Evolutionary conservation across 306 rosid species (phyloP), one percentile per base, ranked within the genome.

Genomic region (Pyrus bretschneideri): DNA sequence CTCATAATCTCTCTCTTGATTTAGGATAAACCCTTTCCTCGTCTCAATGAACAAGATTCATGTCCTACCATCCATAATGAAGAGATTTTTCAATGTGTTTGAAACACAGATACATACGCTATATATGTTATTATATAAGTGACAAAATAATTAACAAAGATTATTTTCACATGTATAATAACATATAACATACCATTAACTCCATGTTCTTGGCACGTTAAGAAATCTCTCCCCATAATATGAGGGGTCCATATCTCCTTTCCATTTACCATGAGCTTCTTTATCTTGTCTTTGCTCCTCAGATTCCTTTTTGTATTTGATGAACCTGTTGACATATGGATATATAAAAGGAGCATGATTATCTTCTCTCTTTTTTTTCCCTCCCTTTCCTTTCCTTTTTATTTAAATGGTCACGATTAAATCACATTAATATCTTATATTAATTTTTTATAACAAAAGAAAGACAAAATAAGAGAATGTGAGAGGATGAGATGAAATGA

Each of bases 321-420:
- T 72, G 81, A 77, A 75, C 27, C 70, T 72, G 23, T 81, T 81
- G 81, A 67, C 81, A 59, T 25, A 60, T 67, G 68, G 25, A 21
- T 51, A 1, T 38, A 23, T 40, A 40, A 15, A 49, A 64, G 27
- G 27, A 25, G 27, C 0, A 25, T 2, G 27, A 25, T 25, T 25
- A 0, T 25, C 27, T 25, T 2, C 27, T 0, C 27, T 25, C 27
- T 25, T 25, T 25, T 25, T 25, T 25, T 25, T 25, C 27, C 27
- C 27, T 25, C 27, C 27, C 2, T 0, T 25, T 25, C 0, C 27
- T 25, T 25, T 2, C 0, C 1, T 1, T 25, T 25, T 0, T 25
- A 25, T 25, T 25, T 25, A 0, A 25, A 25, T 0, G 27, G 27
- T 25, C 0, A 25, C 27, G 27, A 25, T 25, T 25, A 25, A 25